Base-by-base conservation (phyloP, 495 filamentous ascomycete species). In the Talaromyces thailandensis region DNA sequence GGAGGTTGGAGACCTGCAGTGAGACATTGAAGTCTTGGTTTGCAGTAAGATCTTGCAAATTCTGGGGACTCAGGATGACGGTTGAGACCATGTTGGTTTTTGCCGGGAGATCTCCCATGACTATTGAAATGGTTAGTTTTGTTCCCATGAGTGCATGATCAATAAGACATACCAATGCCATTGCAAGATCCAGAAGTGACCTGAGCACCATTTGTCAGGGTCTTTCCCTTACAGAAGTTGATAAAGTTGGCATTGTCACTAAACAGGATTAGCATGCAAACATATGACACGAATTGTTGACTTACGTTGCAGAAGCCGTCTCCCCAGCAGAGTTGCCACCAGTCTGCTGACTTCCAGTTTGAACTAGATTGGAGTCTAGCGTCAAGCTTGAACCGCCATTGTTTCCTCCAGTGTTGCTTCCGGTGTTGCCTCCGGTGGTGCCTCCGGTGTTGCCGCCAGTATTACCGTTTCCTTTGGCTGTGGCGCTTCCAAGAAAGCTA, bases 61-160 rank as follows among this genome's bases (percentile, higher is more conserved):
- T 73, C 48, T 72, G 48, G 21, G 88, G 88, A 69, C 72, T 78
- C 40, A 77, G 64, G 64, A 91, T 79, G 58, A 90, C 79, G 25
- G 86, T 79, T 4, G 88, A 89, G 60, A 89, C 79, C 88, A 91
- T 90, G 32, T 82, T 79, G 53, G 64, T 70, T 37, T 71, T 75
- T 31, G 84, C 71, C 2, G 88, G 88, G 64, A 91, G 89, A 58
- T 89, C 79, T 63, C 88, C 88, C 87, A 91, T 90, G 4, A 76
- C 76, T 73, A 85, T 79, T 23, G 8, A 35, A 9, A 71, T 50
- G 50, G 24, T 7, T 52, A 60, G 75, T 70, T 3, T 72, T 9
- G 14, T 16, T 40, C 14, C 14, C 14, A n/a, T n/a, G 6, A 21
- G 43, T 21, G 43, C 9, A 48, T 48, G 2, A 45, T 45, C 43